Percentiles rank a stretch among this genome's conserved stretches.
phyloP scores from a whole-genome alignment of 2,329 filamentous ascomycete genomes.

The Penicillium sp. region DNA sequence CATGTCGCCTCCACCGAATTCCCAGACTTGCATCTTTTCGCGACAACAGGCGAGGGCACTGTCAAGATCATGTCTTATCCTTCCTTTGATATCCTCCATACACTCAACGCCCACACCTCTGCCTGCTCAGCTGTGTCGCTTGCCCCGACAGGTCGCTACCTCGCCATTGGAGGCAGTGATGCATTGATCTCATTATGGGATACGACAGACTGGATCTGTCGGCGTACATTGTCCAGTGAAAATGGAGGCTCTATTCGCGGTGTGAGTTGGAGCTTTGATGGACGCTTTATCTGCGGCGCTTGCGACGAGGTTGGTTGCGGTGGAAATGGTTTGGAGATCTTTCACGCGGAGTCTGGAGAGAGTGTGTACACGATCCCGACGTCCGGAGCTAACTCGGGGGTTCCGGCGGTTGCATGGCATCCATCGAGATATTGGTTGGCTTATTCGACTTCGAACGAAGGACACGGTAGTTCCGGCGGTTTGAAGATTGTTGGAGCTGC shows the following conservation, averaged over 20 bases:
- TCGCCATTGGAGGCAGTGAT: constrained; percentile 46
- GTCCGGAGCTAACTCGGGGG: constrained; percentile 33
- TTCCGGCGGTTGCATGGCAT: constrained; percentile 48
- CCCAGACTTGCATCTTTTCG: constrained; percentile 41
- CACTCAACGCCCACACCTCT: constrained; percentile 46
- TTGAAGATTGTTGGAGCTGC: constrained; percentile 47
- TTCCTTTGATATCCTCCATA: constrained; percentile 41
- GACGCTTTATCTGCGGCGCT: constrained; percentile 45
- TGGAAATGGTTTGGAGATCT: constrained; percentile 44
- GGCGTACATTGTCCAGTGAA: constrained; percentile 43
- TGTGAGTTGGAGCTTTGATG: constrained; percentile 48
- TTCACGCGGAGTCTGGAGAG: constrained; percentile 47
- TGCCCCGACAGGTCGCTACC: constrained; percentile 45
- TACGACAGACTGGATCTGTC: constrained; percentile 48
- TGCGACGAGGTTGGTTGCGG: constrained; percentile 44
- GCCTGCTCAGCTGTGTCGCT: constrained; percentile 44
- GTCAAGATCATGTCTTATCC: constrained; percentile 47
- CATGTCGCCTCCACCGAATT: constrained; percentile 32
- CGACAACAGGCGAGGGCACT: constrained; percentile 47
- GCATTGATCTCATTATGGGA: constrained; percentile 49
- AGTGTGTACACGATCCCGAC: constrained; percentile 44
- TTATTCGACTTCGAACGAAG: constrained; percentile 44
- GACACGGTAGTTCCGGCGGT: constrained; percentile 36
- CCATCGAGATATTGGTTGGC: constrained; percentile 47
- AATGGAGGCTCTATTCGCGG: constrained; percentile 44